Conservation (phyloP, 176 grass and related monocot species). For the Themeda triandra region DNA sequence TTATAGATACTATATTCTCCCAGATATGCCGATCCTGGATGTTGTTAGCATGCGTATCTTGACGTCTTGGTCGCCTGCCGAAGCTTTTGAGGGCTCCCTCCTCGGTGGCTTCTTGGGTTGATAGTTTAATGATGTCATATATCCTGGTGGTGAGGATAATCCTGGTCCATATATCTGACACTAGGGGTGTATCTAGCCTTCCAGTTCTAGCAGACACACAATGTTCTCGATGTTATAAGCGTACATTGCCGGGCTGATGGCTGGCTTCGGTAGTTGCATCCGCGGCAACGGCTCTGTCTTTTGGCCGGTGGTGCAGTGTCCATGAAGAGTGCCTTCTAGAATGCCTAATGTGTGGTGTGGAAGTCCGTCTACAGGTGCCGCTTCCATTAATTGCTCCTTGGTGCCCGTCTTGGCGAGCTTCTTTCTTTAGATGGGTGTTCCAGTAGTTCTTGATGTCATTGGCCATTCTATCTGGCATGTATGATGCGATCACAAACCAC, state of each 20-base stretch:
- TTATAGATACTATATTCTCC: too few relatives aligned
- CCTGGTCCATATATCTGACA: too few relatives aligned
- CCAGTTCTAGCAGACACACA: slow-evolving; percentile 64
- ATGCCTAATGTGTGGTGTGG: slow-evolving; percentile 68
- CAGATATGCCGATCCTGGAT: too few relatives aligned
- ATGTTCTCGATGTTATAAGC: slow-evolving; percentile 78
- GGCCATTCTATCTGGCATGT: slow-evolving; percentile 78
- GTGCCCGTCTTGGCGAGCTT: slow-evolving; percentile 24
- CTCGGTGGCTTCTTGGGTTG: too few relatives aligned
- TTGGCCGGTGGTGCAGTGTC: slow-evolving; percentile 3
- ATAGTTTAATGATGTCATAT: too few relatives aligned
- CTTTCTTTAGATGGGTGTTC: slow-evolving; percentile 95
- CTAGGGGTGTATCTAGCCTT: too few relatives aligned
- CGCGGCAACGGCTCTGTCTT: background rate
- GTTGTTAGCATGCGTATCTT: too few relatives aligned
- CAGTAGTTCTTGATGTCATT: slow-evolving; percentile 99
- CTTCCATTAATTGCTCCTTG: slow-evolving; percentile 92
- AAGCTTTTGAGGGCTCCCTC: too few relatives aligned
- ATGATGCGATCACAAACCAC: slow-evolving; percentile 73
- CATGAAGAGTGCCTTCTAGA: slow-evolving; percentile 60
- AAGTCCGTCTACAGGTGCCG: slow-evolving; percentile 75
- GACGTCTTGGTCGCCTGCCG: too few relatives aligned
- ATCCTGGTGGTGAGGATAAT: too few relatives aligned
- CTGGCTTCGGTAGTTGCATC: background rate
- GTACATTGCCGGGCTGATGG: slow-evolving; percentile 25